Conservation (phyloP, 495 filamentous ascomycete genomes). For the Friedmanniomyces simplex region DNA sequence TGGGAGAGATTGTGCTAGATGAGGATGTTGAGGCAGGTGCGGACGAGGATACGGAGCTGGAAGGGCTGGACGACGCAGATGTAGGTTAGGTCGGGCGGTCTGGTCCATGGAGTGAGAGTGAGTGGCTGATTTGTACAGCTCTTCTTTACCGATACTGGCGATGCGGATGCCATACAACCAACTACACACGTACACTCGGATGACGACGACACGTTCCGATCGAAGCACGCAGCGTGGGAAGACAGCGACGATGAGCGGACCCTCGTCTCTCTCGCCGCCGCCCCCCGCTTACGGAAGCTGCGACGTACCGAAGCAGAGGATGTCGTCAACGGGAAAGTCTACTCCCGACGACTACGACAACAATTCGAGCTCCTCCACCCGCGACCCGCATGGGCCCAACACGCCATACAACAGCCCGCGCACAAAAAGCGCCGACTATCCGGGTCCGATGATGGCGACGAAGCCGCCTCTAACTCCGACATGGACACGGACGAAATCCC, state of each 20-base stretch:
- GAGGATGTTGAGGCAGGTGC: constrained; percentile 29
- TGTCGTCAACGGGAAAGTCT: constrained; percentile 74
- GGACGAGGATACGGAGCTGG: constrained; percentile 29
- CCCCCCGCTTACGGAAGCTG: constrained; percentile 66
- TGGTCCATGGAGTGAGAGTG: constrained; percentile 1
- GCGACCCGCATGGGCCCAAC: constrained; percentile 56
- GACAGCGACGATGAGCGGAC: constrained; percentile 93
- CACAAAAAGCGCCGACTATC: constrained; percentile 41
- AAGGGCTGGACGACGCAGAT: constrained; percentile 52
- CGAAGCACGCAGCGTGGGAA: constrained; percentile 60
- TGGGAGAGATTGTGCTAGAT: constrained; percentile 37
- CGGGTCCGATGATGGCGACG: constrained; percentile 7
- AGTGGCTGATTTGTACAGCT: constrained; percentile 39
- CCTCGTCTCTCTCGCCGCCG: constrained; percentile 65
- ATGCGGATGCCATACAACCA: constrained; percentile 31
- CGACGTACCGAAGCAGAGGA: constrained; percentile 73
- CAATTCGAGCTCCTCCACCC: constrained; percentile 73
- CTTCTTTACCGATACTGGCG: constrained; percentile 60
- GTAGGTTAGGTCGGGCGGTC: constrained; percentile 38
- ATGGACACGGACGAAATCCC: constrained; percentile 43
- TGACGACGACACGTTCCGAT: constrained; percentile 30
- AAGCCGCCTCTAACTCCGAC: constrained; percentile 34
- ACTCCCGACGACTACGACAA: constrained; percentile 62
- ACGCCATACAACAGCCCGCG: constrained; percentile 26
- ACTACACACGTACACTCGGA: constrained; percentile 20